Percentiles rank a stretch among this genome's conserved stretches.
These are phyloP conservation scores for Starmerella kuoi DNA, from an alignment of 805 yeast genomes.

Conservation along the genomic window DNA sequence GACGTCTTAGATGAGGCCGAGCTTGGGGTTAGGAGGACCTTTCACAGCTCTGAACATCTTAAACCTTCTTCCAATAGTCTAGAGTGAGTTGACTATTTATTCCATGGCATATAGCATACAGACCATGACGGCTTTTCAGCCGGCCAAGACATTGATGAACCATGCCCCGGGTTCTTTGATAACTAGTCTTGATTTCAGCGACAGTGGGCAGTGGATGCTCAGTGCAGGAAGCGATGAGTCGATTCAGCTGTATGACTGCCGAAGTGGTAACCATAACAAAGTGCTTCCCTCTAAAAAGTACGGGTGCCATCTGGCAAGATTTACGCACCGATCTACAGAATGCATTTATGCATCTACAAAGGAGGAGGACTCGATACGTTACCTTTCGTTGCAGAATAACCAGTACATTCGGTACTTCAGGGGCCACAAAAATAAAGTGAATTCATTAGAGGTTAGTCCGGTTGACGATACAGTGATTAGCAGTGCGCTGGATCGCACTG, in stretches of 20 bases:
- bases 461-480: slow-evolving; percentile 51
- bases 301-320: slow-evolving; percentile 78
- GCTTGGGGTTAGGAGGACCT: too few species aligned
- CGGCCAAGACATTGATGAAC: slow-evolving; percentile 9
- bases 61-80: too few species aligned
- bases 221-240: slow-evolving; percentile 72
- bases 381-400: slow-evolving; percentile 63
- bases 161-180: slow-evolving; percentile 23
- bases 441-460: slow-evolving; percentile 61
- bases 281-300: slow-evolving; percentile 76
- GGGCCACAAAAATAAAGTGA: slow-evolving; percentile 75
- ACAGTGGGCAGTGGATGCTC: slow-evolving; percentile 63
- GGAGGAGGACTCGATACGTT: slow-evolving; percentile 48
- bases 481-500: slow-evolving; percentile 64
- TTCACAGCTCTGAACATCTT: too few species aligned
- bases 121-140: slow-evolving; percentile 8
- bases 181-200: slow-evolving; percentile 55
- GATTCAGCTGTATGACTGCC: slow-evolving; percentile 72
- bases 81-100: too few species aligned
- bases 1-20: too few species aligned
- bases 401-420: slow-evolving; percentile 71
- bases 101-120: not conserved
- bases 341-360: slow-evolving; percentile 78
- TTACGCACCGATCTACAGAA: slow-evolving; percentile 60
- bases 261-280: slow-evolving; percentile 44